phyloP scores from a whole-genome alignment of 2,329 filamentous ascomycete species.

The Paecilomyces formosus region DNA sequence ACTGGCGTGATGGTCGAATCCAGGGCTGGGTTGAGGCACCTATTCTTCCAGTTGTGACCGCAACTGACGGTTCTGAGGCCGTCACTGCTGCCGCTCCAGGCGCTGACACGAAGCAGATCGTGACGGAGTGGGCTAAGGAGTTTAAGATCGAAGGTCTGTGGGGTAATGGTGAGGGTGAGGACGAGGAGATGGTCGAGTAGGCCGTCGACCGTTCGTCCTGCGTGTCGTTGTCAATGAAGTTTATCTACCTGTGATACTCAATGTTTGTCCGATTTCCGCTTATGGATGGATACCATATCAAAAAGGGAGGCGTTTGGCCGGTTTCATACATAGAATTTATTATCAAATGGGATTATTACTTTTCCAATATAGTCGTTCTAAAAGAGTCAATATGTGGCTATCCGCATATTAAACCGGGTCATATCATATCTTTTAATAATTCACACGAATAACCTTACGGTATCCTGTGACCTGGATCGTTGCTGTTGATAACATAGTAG shows the following conservation, averaged over 20 bases:
- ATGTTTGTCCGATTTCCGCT: constrained; percentile 4
- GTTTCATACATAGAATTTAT: neutral
- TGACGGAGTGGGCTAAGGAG: constrained; percentile 86
- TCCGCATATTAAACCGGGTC: no score
- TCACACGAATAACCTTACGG: no score
- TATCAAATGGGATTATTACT: neutral
- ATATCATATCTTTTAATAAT: no score
- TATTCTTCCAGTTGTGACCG: constrained; percentile 50
- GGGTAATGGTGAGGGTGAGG: constrained; percentile 54
- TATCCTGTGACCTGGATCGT: no score
- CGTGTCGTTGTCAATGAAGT: neutral
- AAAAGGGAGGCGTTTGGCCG: constrained; percentile 1
- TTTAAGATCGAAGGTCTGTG: constrained; percentile 92
- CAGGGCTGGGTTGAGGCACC: constrained; percentile 86
- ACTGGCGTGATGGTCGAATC: constrained; percentile 92
- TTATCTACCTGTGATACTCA: neutral
- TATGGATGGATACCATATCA: constrained; percentile 2
- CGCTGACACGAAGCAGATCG: constrained; percentile 74
- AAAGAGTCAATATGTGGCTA: no score
- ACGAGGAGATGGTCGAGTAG: constrained; percentile 35
- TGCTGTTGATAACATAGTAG: no score
- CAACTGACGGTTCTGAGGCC: constrained; percentile 24
- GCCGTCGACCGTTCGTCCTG: neutral
- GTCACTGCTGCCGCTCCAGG: constrained; percentile 26
- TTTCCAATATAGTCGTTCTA: neutral